A percentile compares a stretch with the other conserved stretches of the same genome.
Evolutionary conservation across 177 flowering plant genomes (phyloP).

Genomic region (Vitis hybrid): DNA sequence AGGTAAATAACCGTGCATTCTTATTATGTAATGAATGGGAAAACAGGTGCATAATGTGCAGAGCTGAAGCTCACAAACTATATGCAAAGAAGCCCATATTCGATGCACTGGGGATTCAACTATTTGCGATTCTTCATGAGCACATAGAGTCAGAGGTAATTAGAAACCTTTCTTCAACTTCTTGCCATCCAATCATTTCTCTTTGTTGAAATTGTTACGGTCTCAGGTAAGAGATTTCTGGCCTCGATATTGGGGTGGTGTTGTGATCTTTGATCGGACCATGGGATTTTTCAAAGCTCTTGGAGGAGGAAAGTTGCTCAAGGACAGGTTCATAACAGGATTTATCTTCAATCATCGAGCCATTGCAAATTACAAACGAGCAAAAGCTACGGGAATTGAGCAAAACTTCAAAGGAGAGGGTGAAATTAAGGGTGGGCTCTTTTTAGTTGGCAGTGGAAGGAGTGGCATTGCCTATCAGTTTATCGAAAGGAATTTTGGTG

Average conservation of each 20-base stretch:
- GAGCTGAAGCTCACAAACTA: slow-evolving; percentile 80
- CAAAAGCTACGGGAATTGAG: slow-evolving; percentile 57
- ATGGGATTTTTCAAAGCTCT: slow-evolving; percentile 80
- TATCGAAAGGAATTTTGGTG: slow-evolving; percentile 81
- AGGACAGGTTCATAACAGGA: slow-evolving; percentile 72
- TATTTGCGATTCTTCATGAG: slow-evolving; percentile 70
- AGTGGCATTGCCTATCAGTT: slow-evolving; percentile 79
- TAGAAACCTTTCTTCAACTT: not conserved
- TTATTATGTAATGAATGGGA: slow-evolving; percentile 9
- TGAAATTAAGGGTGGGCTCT: slow-evolving; percentile 76
- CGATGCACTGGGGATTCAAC: slow-evolving; percentile 70
- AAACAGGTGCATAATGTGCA: slow-evolving; percentile 85
- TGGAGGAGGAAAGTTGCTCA: slow-evolving; percentile 71
- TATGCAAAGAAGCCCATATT: slow-evolving; percentile 72
- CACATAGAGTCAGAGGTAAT: slow-evolving; percentile 72
- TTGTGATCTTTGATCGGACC: slow-evolving; percentile 42
- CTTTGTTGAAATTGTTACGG: not conserved
- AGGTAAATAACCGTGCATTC: no score
- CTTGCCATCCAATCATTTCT: not conserved
- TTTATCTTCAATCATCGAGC: slow-evolving; percentile 69
- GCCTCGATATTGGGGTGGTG: slow-evolving; percentile 89
- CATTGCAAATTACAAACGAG: slow-evolving; percentile 68
- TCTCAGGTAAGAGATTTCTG: slow-evolving; percentile 71
- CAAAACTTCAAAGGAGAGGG: slow-evolving; percentile 72
- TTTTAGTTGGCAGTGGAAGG: slow-evolving; percentile 63